phyloP scores from a whole-genome alignment of 2,329 filamentous ascomycete genomes.

The Catunica adiposa region DNA sequence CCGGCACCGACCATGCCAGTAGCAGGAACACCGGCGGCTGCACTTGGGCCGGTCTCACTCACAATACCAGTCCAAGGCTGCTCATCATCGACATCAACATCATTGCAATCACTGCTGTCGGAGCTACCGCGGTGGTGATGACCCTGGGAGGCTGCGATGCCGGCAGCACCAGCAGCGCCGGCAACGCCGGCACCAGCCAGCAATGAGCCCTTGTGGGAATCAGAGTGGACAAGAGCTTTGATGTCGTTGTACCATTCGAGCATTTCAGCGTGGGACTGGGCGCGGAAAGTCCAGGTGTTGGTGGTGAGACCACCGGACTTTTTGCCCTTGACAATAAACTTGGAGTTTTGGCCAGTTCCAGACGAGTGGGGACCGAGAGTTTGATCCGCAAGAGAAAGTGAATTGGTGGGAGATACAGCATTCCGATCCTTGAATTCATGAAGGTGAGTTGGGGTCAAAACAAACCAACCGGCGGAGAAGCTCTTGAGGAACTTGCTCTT shows the following conservation, averaged over 20 bases:
- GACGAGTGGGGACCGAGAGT: constrained; percentile 85
- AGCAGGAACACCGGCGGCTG: background rate
- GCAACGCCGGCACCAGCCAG: background rate
- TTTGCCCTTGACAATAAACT: constrained; percentile 93
- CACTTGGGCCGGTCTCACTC: background rate
- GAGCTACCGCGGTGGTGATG: constrained; percentile 22
- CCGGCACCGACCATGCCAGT: background rate
- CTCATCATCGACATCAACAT: constrained; percentile 56
- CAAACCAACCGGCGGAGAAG: constrained; percentile 93
- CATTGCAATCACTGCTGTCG: constrained; percentile 53
- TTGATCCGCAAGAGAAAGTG: constrained; percentile 82
- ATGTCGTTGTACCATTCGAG: constrained; percentile 93
- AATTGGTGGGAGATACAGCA: constrained; percentile 85
- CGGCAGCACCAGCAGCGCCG: constrained; percentile 1
- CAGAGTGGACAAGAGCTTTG: constrained; percentile 58
- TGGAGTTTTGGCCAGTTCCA: constrained; percentile 72
- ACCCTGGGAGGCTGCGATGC: background rate
- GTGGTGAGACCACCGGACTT: constrained; percentile 80
- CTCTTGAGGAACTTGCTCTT: constrained; percentile 99
- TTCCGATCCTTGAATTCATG: constrained; percentile 99
- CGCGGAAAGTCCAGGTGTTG: constrained; percentile 56
- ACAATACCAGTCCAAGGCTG: constrained; percentile 4
- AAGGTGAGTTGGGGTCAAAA: constrained; percentile 86
- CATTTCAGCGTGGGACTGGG: constrained; percentile 78
- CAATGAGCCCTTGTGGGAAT: background rate